Conservation (phyloP, 225 moss, liverwort and hornwort species). For the Physcomitrellopsis africana region DNA sequence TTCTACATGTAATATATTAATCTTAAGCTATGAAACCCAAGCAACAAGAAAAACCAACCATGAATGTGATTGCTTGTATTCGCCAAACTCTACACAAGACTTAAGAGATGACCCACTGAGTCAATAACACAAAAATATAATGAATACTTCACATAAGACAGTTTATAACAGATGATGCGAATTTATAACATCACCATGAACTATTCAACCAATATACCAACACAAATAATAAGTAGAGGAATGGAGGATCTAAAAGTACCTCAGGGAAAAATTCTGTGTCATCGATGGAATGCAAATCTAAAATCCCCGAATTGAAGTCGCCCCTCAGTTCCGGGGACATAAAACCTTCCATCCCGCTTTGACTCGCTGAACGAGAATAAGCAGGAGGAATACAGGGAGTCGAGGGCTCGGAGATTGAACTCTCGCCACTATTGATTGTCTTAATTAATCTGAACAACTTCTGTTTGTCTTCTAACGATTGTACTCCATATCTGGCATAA, state of each 20-base stretch:
- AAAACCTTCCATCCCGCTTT: slow-evolving; percentile 94
- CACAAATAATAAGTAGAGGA: neutral
- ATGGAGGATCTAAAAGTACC: slow-evolving; percentile 42
- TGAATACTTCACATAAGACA: no score
- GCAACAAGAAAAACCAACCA: neutral
- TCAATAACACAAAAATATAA: no score
- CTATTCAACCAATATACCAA: neutral
- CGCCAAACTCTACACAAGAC: neutral
- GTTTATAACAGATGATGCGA: neutral
- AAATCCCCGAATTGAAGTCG: slow-evolving; percentile 92
- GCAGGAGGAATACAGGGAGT: slow-evolving; percentile 88
- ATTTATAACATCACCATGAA: neutral
- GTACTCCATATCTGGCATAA: slow-evolving; percentile 95
- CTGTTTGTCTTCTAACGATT: slow-evolving; percentile 95
- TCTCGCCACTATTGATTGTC: slow-evolving; percentile 82
- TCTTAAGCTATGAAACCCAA: neutral
- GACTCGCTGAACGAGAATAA: slow-evolving; percentile 69
- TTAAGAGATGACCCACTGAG: neutral
- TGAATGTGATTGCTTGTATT: neutral
- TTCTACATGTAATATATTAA: no score
- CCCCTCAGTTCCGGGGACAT: slow-evolving; percentile 96
- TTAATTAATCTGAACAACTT: slow-evolving; percentile 95
- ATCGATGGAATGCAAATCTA: slow-evolving; percentile 98
- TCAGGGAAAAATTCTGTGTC: slow-evolving; percentile 98
- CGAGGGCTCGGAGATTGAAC: slow-evolving; percentile 76